Base-by-base conservation (phyloP, 257 asterid genomes). In the Lantana camara region DNA sequence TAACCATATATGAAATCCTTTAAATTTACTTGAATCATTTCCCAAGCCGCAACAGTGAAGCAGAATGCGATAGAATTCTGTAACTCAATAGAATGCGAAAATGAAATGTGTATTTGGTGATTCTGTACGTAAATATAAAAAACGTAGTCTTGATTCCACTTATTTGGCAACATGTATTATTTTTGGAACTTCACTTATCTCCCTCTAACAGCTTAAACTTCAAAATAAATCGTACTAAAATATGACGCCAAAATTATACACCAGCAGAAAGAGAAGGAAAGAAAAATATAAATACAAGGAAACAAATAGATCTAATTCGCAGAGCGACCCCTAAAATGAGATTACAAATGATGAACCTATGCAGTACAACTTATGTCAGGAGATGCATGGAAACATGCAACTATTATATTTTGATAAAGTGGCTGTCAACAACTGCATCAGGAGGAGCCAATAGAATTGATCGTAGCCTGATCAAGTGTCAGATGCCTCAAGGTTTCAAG, bases 41-140 rank as follows among this genome's bases (percentile, higher is more conserved):
- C 66, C 17, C 46, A 49, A 67, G 30, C 49, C 37, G 69, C n/a
- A 48, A 13, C 9, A 34, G 37, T 49, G 49, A 32, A 15, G 47
- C 50, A 35, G 23, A 49, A 7, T 63, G 49, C 12, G 9, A 32
- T 30, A 35, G 32, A 35, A 57, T n/a, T 49, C 47, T n/a, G 38
- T 10, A 61, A 51, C 46, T 32, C 16, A 8, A 14, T 9, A 16
- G 13, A 47, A 34, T 48, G 46, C 47, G 8, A 34, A 63, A 50
- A 13, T 61, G 4, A 46, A 19, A 23, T 11, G 32, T 23, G 4
- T 52, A 11, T 40, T 50, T 52, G 30, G n/a, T 52, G 42, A 52
- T 41, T 64, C 52, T 3, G 21, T n/a, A 37, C 37, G 62, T 38
- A 21, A 47, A 51, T 51, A 38, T 34, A 16, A 47, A 8, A 14